Conservation (phyloP, 2,329 filamentous ascomycete species). For the Ophiocordyceps australis region DNA sequence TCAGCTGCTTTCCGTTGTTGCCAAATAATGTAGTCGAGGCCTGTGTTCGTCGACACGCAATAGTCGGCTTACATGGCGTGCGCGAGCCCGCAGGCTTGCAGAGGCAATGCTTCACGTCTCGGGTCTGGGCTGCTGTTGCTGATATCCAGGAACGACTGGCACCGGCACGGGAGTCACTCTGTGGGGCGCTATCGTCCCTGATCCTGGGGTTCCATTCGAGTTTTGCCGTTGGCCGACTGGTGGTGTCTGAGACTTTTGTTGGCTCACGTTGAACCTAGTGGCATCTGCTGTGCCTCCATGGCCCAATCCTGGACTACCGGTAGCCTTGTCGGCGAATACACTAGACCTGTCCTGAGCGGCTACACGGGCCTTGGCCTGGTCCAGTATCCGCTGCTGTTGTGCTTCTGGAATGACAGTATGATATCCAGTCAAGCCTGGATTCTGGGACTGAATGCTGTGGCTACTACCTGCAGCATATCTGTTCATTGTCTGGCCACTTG, state of each 20-base stretch:
- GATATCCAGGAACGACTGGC: conserved; percentile 21
- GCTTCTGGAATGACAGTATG: conserved; percentile 29
- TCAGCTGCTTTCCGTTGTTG: too few species aligned
- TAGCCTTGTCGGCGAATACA: conserved; percentile 21
- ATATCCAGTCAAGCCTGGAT: conserved; percentile 23
- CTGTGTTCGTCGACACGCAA: too few species aligned
- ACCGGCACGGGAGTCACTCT: conserved; percentile 26
- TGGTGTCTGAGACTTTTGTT: conserved; percentile 18
- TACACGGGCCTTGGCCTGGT: conserved; percentile 29
- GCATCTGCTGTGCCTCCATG: conserved; percentile 12
- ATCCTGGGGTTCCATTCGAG: conserved; percentile 14
- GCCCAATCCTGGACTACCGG: conserved; percentile 18
- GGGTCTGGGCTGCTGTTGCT: conserved; percentile 3
- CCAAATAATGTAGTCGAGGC: too few species aligned
- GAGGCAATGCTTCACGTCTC: conserved; percentile 1
- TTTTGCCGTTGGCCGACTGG: conserved; percentile 11
- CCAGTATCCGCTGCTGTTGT: conserved; percentile 29
- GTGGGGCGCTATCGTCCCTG: conserved; percentile 9
- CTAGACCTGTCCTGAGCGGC: conserved; percentile 23
- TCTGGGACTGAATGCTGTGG: conserved; percentile 13
- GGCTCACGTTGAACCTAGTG: conserved; percentile 12
- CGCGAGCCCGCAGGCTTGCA: background rate
- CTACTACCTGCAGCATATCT: conserved; percentile 14
- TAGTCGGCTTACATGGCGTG: too few species aligned
- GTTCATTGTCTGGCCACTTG: too few species aligned